Percentiles rank a stretch among this genome's conserved stretches.
Conservation (phyloP, 2,329 filamentous ascomycete species). For the Sporothrix inflata region DNA sequence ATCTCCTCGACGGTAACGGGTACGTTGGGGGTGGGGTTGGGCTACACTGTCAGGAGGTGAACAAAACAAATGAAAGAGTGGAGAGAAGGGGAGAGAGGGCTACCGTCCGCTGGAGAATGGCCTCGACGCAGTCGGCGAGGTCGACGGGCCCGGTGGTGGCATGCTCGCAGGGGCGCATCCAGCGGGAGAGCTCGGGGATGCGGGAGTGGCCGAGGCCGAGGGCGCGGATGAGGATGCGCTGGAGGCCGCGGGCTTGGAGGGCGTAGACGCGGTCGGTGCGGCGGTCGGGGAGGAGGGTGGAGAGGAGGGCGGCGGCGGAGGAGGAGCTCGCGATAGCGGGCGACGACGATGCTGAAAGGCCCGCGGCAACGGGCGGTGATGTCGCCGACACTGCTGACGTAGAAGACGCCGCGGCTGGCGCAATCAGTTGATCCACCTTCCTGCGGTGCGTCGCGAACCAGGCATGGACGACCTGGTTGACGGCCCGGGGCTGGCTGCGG, state of each 20-base stretch:
- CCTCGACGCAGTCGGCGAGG: slow-evolving; percentile 71
- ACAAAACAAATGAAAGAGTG: neutral
- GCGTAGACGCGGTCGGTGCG: slow-evolving; percentile 78
- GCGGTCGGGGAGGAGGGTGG: slow-evolving; percentile 74
- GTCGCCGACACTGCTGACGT: neutral
- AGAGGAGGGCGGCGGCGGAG: slow-evolving; percentile 65
- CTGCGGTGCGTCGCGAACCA: slow-evolving; percentile 73
- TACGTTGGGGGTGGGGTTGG: slow-evolving; percentile 43
- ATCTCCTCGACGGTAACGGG: slow-evolving; percentile 72
- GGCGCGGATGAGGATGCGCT: slow-evolving; percentile 67
- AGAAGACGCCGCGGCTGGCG: neutral
- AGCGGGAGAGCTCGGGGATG: slow-evolving; percentile 63
- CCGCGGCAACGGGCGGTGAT: slow-evolving; percentile 39
- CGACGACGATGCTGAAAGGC: slow-evolving; percentile 53
- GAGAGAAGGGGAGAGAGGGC: neutral
- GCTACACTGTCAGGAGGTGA: slow-evolving; percentile 33
- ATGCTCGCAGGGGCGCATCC: slow-evolving; percentile 57
- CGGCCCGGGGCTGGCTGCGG: slow-evolving; percentile 33
- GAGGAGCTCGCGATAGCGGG: slow-evolving; percentile 47
- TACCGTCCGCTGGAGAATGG: slow-evolving; percentile 60
- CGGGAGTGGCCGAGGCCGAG: slow-evolving; percentile 68
- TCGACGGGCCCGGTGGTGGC: slow-evolving; percentile 68
- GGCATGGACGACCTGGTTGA: slow-evolving; percentile 47
- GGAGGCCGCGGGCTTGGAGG: slow-evolving; percentile 64
- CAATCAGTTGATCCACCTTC: slow-evolving; percentile 17